These are phyloP conservation scores for Fragilaria radians DNA, from an alignment of 108 stramenopile species.

Conservation along the genomic window DNA sequence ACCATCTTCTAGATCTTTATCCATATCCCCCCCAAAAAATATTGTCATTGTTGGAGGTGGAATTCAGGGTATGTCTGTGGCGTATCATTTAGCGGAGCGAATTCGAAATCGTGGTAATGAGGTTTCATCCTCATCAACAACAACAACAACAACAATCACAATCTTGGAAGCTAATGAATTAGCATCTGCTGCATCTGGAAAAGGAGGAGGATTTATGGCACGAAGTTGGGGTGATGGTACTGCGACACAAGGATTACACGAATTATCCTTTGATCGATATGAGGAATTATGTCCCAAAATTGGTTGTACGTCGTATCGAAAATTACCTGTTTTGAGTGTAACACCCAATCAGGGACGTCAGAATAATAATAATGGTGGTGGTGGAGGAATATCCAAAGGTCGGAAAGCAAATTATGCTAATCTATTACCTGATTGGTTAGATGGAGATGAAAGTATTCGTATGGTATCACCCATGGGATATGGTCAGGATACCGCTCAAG, in stretches of 20 bases:
- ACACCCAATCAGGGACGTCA: constrained; percentile 47
- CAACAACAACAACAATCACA: constrained; percentile 27
- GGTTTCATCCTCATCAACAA: neutral
- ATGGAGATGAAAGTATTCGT: constrained; percentile 55
- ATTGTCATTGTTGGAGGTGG: constrained; percentile 81
- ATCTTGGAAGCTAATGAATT: constrained; percentile 64
- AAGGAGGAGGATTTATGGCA: constrained; percentile 91
- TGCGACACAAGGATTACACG: constrained; percentile 34
- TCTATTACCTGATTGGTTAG: constrained; percentile 63
- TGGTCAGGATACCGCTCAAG: constrained; percentile 84
- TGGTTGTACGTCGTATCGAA: constrained; percentile 62
- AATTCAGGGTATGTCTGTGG: constrained; percentile 71
- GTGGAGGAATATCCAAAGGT: constrained; percentile 1
- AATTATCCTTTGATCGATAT: constrained; percentile 81
- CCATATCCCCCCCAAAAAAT: constrained; percentile 33
- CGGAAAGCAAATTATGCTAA: constrained; percentile 17
- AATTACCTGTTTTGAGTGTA: constrained; percentile 71
- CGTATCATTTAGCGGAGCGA: constrained; percentile 51
- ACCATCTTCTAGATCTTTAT: too few relatives aligned
- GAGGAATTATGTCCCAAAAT: constrained; percentile 53
- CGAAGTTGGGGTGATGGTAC: constrained; percentile 44
- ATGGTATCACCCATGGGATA: constrained; percentile 53
- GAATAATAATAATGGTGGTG: constrained; percentile 16
- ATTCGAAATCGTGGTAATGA: neutral
- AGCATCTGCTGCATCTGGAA: constrained; percentile 83